These are phyloP conservation scores for Didymella pinodella DNA, from an alignment of 2,329 filamentous ascomycete species.

Conservation along the genomic window DNA sequence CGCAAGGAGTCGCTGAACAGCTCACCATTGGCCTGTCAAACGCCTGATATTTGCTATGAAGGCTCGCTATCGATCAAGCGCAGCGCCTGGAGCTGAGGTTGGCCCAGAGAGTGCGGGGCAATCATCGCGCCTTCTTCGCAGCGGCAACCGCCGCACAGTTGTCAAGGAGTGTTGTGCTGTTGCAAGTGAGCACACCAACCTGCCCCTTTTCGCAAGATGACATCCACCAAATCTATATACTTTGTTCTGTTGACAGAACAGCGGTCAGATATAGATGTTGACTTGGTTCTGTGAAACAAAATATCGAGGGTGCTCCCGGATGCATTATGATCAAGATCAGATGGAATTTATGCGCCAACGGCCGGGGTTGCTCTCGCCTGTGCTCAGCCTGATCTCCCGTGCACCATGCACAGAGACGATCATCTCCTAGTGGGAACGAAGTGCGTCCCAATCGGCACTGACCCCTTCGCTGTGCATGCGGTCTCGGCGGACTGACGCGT, in stretches of 20 bases:
- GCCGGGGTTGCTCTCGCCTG: constrained; percentile 15
- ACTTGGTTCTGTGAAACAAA: constrained; percentile 21
- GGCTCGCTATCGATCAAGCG: too few species aligned
- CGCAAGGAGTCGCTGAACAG: background rate
- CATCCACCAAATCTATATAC: constrained; percentile 8
- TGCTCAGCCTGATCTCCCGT: constrained; percentile 18
- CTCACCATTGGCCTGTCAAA: background rate
- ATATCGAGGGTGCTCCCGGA: constrained; percentile 26
- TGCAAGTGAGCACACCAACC: background rate
- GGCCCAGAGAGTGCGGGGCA: too few species aligned
- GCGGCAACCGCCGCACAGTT: too few species aligned
- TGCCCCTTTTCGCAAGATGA: constrained; percentile 10
- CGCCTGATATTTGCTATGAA: too few species aligned
- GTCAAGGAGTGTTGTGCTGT: too few species aligned
- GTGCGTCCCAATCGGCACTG: constrained; percentile 16
- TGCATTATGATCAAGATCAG: constrained; percentile 5
- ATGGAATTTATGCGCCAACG: constrained; percentile 25
- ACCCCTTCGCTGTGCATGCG: constrained; percentile 26
- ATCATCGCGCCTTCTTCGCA: too few species aligned
- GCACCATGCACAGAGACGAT: constrained; percentile 24
- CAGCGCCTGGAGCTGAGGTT: too few species aligned
- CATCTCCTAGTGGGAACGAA: constrained; percentile 23
- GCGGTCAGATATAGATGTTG: constrained; percentile 13
- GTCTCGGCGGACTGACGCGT: constrained; percentile 16
- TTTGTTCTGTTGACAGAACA: constrained; percentile 1